phyloP scores from a whole-genome alignment of 352 stramenopile genomes.

The Thalassiosira mediterranea region DNA sequence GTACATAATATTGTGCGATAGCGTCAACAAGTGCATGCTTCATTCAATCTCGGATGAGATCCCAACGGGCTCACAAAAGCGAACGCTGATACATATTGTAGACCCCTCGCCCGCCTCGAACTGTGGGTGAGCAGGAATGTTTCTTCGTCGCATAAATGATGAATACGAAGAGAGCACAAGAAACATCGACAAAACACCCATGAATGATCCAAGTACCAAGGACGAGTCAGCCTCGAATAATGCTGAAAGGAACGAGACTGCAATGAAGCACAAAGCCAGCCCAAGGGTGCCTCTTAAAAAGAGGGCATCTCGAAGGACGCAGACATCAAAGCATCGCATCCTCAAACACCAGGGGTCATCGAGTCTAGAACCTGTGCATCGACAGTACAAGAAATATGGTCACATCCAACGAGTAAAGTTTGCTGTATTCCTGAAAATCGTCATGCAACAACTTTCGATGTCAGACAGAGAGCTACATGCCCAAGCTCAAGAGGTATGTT shows the following conservation, averaged over 20 bases:
- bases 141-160: background rate
- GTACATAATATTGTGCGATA: too few species aligned
- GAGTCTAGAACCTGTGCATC: constrained; percentile 13
- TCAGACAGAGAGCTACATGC: constrained; percentile 20
- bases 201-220: constrained; percentile 2
- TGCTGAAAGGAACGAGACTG: background rate
- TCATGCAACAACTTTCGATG: constrained; percentile 31
- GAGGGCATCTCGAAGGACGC: background rate
- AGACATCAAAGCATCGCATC: constrained; percentile 9
- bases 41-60: too few species aligned
- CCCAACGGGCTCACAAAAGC: too few species aligned
- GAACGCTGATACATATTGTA: too few species aligned
- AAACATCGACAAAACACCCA: background rate
- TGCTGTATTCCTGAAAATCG: constrained; percentile 38
- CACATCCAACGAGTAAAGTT: constrained; percentile 44
- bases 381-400: constrained; percentile 21
- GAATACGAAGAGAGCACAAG: background rate
- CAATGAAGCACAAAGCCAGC: background rate
- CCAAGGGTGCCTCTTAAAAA: constrained; percentile 16
- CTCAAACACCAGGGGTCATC: constrained; percentile 21
- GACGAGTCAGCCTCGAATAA: background rate
- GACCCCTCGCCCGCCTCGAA: too few species aligned
- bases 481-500: constrained; percentile 27
- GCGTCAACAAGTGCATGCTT: too few species aligned
- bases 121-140: too few species aligned